These are phyloP conservation scores for Penicillium riverlandense DNA, from an alignment of 495 filamentous ascomycete genomes.

Conservation along the genomic window DNA sequence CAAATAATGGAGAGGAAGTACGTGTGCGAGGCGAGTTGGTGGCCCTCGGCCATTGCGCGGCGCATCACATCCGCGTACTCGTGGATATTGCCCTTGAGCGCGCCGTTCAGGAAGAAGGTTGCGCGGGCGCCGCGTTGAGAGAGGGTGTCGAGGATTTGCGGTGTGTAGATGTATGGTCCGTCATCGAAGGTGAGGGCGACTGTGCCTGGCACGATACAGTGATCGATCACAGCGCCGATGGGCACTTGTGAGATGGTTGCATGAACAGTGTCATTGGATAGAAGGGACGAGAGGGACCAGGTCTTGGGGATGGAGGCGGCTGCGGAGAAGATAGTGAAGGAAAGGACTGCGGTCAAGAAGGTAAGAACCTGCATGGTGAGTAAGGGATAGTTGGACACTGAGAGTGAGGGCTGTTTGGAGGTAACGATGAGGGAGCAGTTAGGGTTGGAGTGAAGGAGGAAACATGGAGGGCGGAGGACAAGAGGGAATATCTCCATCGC, in stretches of 20 bases:
- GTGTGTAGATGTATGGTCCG: conserved; percentile 61
- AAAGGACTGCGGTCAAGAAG: not conserved
- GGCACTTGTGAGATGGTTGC: conserved; percentile 19
- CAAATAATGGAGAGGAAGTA: conserved; percentile 25
- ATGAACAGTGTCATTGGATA: not conserved
- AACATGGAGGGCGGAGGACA: conserved; percentile 1
- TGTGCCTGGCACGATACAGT: conserved; percentile 49
- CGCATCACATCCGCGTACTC: conserved; percentile 46
- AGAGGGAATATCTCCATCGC: too few relatives aligned
- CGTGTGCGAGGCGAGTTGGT: conserved; percentile 73
- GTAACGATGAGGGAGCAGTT: not conserved
- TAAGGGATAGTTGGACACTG: not conserved
- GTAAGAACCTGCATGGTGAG: not conserved
- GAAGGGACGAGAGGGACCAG: not conserved
- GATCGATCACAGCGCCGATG: conserved; percentile 51
- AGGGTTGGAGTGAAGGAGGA: conserved; percentile 2
- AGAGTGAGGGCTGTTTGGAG: not conserved
- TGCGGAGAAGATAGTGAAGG: not conserved
- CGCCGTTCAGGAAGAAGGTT: conserved; percentile 71
- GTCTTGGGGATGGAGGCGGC: not conserved
- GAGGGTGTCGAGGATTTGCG: conserved; percentile 55
- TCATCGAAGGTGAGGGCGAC: conserved; percentile 76
- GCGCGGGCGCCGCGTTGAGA: conserved; percentile 51
- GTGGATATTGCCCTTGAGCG: conserved; percentile 52
- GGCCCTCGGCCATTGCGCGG: conserved; percentile 55